phyloP scores from a whole-genome alignment of 352 stramenopile genomes.

The Phytophthora uliginosa region DNA sequence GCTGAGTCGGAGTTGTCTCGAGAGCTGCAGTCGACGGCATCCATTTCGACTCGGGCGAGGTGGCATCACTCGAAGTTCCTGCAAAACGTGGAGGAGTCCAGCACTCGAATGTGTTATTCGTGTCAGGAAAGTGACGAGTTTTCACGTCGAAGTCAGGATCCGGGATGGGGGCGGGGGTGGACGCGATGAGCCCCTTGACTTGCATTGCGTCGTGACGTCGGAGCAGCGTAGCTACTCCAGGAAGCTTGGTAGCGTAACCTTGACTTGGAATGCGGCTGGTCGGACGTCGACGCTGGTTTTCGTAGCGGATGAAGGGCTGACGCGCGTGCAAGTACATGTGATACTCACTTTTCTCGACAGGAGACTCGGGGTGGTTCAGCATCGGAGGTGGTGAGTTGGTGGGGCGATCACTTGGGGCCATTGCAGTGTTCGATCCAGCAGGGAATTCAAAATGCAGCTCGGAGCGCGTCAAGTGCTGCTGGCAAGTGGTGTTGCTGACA shows the following conservation, averaged over 20 bases:
- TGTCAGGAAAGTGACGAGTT: neutral
- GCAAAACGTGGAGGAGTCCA: constrained; percentile 30
- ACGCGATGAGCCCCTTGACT: constrained; percentile 1
- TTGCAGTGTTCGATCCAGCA: constrained; percentile 19
- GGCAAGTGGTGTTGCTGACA: constrained; percentile 1
- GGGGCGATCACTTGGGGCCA: constrained; percentile 27
- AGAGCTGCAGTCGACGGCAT: constrained; percentile 14
- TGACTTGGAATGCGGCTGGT: constrained; percentile 19
- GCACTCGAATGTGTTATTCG: constrained; percentile 17
- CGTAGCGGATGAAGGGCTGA: constrained; percentile 26
- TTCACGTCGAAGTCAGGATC: constrained; percentile 1
- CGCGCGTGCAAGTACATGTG: constrained; percentile 23
- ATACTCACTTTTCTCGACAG: constrained; percentile 12
- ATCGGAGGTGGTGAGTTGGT: neutral
- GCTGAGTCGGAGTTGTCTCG: neutral
- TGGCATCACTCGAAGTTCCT: neutral
- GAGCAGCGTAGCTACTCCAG: constrained; percentile 35
- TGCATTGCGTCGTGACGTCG: constrained; percentile 25
- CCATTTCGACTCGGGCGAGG: constrained; percentile 14
- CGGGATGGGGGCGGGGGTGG: neutral
- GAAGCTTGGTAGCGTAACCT: constrained; percentile 27
- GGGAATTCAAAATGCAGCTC: constrained; percentile 13
- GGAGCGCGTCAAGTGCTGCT: constrained; percentile 8
- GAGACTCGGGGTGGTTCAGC: constrained; percentile 2
- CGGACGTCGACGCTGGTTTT: constrained; percentile 9